Conservation (phyloP, 495 filamentous ascomycete species). For the Neurospora cerealis region DNA sequence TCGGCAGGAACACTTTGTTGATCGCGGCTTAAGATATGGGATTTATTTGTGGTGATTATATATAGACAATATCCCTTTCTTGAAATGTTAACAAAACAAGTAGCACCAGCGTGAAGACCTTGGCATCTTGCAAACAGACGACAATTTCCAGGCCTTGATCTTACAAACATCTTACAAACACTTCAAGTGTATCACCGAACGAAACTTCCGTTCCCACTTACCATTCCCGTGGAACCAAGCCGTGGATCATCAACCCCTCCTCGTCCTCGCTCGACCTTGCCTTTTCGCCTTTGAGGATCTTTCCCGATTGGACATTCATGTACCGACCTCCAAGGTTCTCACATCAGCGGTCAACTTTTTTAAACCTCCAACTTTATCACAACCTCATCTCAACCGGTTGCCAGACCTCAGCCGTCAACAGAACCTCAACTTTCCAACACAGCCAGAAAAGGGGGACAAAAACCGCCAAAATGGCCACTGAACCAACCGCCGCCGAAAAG, state of each 20-base stretch:
- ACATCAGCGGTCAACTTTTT: background rate
- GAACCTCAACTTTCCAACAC: background rate
- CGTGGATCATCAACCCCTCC: background rate
- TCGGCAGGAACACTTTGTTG: background rate
- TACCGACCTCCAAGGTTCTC: background rate
- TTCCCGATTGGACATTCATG: background rate
- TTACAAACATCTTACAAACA: background rate
- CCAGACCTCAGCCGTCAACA: background rate
- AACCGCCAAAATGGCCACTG: slow-evolving; percentile 22
- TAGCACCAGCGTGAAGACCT: too few species aligned
- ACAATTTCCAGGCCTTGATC: background rate
- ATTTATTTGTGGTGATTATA: background rate
- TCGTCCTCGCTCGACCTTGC: background rate
- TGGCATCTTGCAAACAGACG: background rate
- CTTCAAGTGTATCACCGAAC: background rate
- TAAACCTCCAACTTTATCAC: background rate
- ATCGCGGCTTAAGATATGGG: background rate
- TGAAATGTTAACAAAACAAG: too few species aligned
- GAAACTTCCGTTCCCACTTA: background rate
- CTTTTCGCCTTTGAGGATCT: background rate
- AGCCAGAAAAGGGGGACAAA: background rate
- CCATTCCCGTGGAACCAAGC: background rate
- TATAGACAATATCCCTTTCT: too few species aligned
- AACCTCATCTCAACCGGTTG: background rate
- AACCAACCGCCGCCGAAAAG: slow-evolving; percentile 9